Percentiles rank a stretch among this genome's conserved stretches.
phyloP scores from a whole-genome alignment of 2,329 filamentous ascomycete genomes.

The Lasiodiplodia hormozganensis region DNA sequence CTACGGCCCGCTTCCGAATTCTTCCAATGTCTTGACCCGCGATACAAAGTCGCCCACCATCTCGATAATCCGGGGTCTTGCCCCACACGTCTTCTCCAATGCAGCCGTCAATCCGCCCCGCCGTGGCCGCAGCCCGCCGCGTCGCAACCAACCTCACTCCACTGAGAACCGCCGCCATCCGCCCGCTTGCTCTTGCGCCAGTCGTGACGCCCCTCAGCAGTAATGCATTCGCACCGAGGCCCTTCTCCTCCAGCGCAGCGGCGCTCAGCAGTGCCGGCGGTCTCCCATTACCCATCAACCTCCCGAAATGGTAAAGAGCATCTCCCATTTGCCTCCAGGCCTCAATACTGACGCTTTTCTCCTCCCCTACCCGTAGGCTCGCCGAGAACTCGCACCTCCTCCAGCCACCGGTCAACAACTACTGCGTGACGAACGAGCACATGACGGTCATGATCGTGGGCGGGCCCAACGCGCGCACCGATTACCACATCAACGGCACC shows the following conservation, averaged over 20 bases:
- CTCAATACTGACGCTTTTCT: not conserved
- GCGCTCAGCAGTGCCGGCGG: not conserved
- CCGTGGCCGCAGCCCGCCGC: slow-evolving; percentile 9
- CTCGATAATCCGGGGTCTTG: not conserved
- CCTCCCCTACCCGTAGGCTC: slow-evolving; percentile 67
- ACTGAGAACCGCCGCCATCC: not conserved
- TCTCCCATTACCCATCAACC: slow-evolving; percentile 42
- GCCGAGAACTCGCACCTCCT: slow-evolving; percentile 90
- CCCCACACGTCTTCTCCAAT: not conserved
- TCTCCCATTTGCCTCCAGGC: not conserved
- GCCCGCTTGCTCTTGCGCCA: not conserved
- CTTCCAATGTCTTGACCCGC: not conserved
- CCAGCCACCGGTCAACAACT: slow-evolving; percentile 95
- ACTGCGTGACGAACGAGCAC: slow-evolving; percentile 88
- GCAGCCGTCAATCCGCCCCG: slow-evolving; percentile 8
- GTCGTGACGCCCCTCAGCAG: not conserved
- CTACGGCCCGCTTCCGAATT: slow-evolving; percentile 14
- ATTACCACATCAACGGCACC: slow-evolving; percentile 98
- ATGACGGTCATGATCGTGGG: slow-evolving; percentile 94
- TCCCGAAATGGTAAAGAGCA: slow-evolving; percentile 48
- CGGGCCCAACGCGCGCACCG: slow-evolving; percentile 92
- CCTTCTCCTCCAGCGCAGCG: slow-evolving; percentile 18
- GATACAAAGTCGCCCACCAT: not conserved
- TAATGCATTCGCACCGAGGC: not conserved
- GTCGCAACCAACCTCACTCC: not conserved